Evolutionary conservation across 768 basidiomycete genomes (phyloP).

Genomic region (Lactifluus pinguis): DNA sequence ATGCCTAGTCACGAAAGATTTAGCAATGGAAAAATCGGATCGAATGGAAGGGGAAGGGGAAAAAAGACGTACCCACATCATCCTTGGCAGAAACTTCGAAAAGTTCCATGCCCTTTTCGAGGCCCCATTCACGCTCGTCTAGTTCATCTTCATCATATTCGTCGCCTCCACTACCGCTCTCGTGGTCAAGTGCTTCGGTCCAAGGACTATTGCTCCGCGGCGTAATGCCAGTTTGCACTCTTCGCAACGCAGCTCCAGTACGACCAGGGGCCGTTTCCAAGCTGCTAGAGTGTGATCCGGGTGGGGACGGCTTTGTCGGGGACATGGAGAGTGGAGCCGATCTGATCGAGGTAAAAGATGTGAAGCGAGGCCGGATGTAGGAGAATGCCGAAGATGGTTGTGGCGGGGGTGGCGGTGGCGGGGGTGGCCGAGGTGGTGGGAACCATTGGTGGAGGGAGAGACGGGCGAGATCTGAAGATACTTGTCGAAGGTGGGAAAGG

Average conservation of each 20-base stretch:
- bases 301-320: constrained; percentile 37
- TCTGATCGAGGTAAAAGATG: constrained; percentile 58
- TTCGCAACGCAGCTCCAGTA: constrained; percentile 33
- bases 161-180: constrained; percentile 40
- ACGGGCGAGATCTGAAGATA: constrained; percentile 76
- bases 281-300: constrained; percentile 49
- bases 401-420: constrained; percentile 56
- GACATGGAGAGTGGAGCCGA: constrained; percentile 47
- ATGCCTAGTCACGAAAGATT: constrained; percentile 45
- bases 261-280: constrained; percentile 46
- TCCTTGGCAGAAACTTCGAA: constrained; percentile 92
- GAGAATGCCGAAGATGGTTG: constrained; percentile 56
- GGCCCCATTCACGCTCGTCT: constrained; percentile 62
- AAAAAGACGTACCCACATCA: constrained; percentile 50
- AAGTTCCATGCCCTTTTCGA: constrained; percentile 76
- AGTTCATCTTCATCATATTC: constrained; percentile 37
- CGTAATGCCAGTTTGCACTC: constrained; percentile 24
- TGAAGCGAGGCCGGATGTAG: constrained; percentile 72
- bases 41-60: no score
- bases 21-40: not conserved
- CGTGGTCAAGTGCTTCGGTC: constrained; percentile 21
- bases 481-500: constrained; percentile 59
- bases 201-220: constrained; percentile 18
- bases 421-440: constrained; percentile 63
- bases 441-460: constrained; percentile 82